These are phyloP conservation scores for Cardamine chenopodiifolia DNA, from an alignment of 345 rosid genomes.

Conservation along the genomic window DNA sequence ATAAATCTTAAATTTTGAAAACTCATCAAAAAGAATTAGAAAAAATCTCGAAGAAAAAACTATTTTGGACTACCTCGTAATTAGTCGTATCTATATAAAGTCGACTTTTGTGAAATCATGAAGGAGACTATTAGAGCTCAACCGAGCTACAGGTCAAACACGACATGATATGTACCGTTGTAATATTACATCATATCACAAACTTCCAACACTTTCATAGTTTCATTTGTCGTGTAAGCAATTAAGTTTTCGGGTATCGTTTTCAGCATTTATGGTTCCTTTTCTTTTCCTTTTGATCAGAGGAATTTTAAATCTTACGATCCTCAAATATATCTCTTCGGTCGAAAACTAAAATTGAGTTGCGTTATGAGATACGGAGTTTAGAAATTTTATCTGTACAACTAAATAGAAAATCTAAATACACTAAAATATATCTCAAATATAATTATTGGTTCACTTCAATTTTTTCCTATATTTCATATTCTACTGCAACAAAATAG, in stretches of 20 bases:
- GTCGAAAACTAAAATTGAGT: background rate
- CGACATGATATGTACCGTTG: constrained; percentile 13
- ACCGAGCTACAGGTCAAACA: constrained; percentile 21
- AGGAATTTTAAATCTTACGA: background rate
- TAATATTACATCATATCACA: constrained; percentile 25
- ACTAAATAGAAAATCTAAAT: background rate
- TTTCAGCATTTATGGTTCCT: constrained; percentile 29
- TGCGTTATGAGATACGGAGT: background rate
- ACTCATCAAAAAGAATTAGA: background rate
- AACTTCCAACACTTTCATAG: constrained; percentile 33
- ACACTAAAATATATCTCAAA: background rate
- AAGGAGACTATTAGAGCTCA: constrained; percentile 11
- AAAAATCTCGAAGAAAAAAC: background rate
- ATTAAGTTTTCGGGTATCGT: constrained; percentile 29
- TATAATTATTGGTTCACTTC: background rate
- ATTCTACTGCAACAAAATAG: background rate
- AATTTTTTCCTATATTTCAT: background rate
- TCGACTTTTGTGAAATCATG: background rate
- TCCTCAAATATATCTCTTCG: background rate
- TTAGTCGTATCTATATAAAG: constrained; percentile 5
- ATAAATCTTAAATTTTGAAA: background rate
- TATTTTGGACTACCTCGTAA: background rate
- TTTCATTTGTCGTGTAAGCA: constrained; percentile 36
- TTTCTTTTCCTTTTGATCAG: background rate
- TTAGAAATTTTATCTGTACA: background rate